A percentile compares a stretch with the other conserved stretches of the same genome.
phyloP scores from a whole-genome alignment of 2,329 filamentous ascomycete species.

The Huntiella savannae region DNA sequence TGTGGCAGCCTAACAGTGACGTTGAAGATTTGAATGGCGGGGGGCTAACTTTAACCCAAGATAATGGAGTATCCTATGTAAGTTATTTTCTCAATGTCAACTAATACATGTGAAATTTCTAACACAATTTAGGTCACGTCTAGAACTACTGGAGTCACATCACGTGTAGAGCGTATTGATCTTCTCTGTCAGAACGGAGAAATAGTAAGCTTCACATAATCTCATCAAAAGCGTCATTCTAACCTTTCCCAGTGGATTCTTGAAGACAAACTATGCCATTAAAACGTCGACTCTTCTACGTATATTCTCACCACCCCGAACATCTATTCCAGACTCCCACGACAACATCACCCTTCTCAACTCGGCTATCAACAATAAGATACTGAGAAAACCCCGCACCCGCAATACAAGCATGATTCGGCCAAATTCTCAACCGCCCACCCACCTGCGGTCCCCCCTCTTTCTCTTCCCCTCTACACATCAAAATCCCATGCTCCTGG shows the following conservation, averaged over 20 bases:
- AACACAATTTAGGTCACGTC: too few species aligned
- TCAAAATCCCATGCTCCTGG: conserved; percentile 61
- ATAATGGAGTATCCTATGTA: too few species aligned
- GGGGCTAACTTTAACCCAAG: too few species aligned
- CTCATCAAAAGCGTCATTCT: too few species aligned
- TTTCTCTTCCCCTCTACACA: conserved; percentile 31
- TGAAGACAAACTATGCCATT: too few species aligned
- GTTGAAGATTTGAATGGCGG: too few species aligned
- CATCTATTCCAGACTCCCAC: conserved; percentile 61
- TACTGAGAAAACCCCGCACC: conserved; percentile 55
- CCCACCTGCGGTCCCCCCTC: conserved; percentile 36
- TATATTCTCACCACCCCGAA: conserved; percentile 40
- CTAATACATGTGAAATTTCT: too few species aligned
- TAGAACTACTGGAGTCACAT: background rate
- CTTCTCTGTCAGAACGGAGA: background rate
- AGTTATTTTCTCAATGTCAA: too few species aligned
- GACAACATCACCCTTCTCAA: conserved; percentile 36
- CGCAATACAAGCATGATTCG: conserved; percentile 66
- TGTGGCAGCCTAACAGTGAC: too few species aligned
- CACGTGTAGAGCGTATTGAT: background rate
- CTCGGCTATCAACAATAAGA: conserved; percentile 45
- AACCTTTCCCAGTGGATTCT: too few species aligned
- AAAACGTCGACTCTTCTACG: background rate
- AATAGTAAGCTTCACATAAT: background rate
- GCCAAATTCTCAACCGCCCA: conserved; percentile 52